Conservation (phyloP, 192 early-diverging fungal species). For the Rhizophagus sp. region DNA sequence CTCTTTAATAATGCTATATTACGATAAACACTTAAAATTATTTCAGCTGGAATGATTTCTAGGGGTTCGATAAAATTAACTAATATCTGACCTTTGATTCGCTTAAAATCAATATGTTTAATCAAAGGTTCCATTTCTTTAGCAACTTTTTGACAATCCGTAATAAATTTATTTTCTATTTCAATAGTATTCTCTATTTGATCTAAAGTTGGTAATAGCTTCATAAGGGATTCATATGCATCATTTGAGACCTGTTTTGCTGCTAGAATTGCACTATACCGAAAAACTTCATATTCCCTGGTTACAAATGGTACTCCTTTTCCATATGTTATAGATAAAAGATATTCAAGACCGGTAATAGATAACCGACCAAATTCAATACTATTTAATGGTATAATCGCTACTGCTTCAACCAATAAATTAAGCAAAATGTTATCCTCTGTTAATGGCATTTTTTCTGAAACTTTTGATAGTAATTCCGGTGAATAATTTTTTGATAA, state of each 20-base stretch:
- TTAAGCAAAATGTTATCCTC: no score
- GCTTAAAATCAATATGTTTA: background rate
- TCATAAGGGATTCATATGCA: no score
- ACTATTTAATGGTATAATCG: no score
- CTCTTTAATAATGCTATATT: no score
- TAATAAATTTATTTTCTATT: no score
- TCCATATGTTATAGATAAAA: background rate
- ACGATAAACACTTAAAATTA: background rate
- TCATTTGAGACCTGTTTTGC: no score
- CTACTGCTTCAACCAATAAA: no score
- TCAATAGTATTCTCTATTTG: no score
- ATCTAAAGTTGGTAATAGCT: no score
- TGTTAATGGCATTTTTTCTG: no score
- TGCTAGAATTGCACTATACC: background rate
- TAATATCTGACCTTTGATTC: background rate
- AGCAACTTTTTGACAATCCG: background rate
- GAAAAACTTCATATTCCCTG: background rate
- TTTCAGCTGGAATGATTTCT: background rate
- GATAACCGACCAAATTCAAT: no score
- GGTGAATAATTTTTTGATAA: no score
- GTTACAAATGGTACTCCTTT: conserved; percentile 5
- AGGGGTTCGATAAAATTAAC: background rate
- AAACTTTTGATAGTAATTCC: background rate
- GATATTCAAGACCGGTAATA: background rate
- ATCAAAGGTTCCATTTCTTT: background rate